These are phyloP conservation scores for Cadophora sp. DNA, from an alignment of 2,329 filamentous ascomycete species.

Conservation along the genomic window DNA sequence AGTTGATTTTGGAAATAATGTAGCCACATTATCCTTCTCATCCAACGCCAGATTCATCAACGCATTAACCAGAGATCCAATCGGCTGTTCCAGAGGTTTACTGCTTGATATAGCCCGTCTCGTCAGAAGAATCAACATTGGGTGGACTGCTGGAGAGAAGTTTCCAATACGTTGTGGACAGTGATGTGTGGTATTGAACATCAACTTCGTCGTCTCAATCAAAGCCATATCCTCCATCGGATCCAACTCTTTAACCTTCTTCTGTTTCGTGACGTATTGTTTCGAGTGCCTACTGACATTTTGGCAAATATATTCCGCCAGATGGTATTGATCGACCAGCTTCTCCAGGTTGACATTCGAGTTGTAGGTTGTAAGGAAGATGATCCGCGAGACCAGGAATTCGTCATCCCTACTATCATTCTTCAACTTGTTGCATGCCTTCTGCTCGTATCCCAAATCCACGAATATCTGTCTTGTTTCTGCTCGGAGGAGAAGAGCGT, in stretches of 20 bases:
- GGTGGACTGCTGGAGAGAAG: conserved; percentile 73
- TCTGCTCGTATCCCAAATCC: conserved; percentile 70
- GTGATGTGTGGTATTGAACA: conserved; percentile 87
- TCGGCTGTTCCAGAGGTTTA: conserved; percentile 75
- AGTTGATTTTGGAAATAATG: conserved; percentile 70
- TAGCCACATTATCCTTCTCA: conserved; percentile 51
- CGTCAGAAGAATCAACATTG: conserved; percentile 74
- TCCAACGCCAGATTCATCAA: conserved; percentile 79
- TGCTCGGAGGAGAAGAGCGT: conserved; percentile 76
- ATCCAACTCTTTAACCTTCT: conserved; percentile 46
- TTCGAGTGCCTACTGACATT: conserved; percentile 76
- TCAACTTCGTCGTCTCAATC: conserved; percentile 81
- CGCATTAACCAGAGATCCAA: conserved; percentile 78
- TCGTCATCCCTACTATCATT: conserved; percentile 82
- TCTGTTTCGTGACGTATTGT: conserved; percentile 50
- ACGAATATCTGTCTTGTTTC: conserved; percentile 76
- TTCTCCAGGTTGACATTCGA: conserved; percentile 70
- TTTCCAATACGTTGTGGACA: conserved; percentile 65
- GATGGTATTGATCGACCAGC: conserved; percentile 68
- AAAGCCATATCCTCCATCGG: conserved; percentile 82
- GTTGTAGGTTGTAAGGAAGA: conserved; percentile 82
- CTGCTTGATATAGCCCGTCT: conserved; percentile 60
- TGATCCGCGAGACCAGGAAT: conserved; percentile 79
- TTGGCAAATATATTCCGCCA: conserved; percentile 72
- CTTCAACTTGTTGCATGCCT: conserved; percentile 74